Evolutionary conservation across 2,329 filamentous ascomycete genomes (phyloP), one percentile per base, ranked within the genome.

Genomic region (Aspergillus nomiae): DNA sequence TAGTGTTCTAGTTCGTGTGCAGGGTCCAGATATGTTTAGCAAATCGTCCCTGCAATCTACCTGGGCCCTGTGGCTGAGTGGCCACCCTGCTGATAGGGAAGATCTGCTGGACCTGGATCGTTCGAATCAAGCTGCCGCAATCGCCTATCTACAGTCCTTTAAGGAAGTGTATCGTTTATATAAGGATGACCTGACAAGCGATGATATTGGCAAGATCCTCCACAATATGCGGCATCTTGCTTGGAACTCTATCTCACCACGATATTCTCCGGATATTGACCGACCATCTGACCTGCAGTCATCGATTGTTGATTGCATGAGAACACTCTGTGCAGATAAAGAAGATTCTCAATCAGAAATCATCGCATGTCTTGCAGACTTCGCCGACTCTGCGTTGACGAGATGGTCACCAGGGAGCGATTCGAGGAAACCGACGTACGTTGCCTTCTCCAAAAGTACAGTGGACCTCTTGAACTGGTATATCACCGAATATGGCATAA

Each of bases 401-500:
- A 76, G 73, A 65, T 78, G 77, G 73, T 80, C 62, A 60, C 71
- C 64, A 26, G 76, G 64, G 60, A 78, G 66, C 60, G 76, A 75
- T 67, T 74, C 70, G 57, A 76, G 80, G 57, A 87, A 87, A 61
- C 90, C 92, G 8, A 96, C 92, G 0, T 98, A 93, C 73, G 88
- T 99, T 60, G 94, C 95, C 38, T 86, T 98, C 73, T 92, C 94
- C 1, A 96, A 95, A 76, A 87, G 87, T 24, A 88, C 90, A 63
- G 95, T 97, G 85, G 81, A 84, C 2, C 85, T 92, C 53, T 77
- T 96, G 26, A 74, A 71, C 55, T 80, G 77, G 77, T 80, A 80
- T 61, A 69, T 80, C 53, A 63, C 70, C 8, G 76, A 78, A 1
- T 70, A 78, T 58, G 78, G 77, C 1, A 78, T 80, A 58, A 87